A percentile compares a stretch with the other conserved stretches of the same genome.
These are phyloP conservation scores for Ogataea neopini DNA, from an alignment of 805 yeast species.

Conservation along the genomic window DNA sequence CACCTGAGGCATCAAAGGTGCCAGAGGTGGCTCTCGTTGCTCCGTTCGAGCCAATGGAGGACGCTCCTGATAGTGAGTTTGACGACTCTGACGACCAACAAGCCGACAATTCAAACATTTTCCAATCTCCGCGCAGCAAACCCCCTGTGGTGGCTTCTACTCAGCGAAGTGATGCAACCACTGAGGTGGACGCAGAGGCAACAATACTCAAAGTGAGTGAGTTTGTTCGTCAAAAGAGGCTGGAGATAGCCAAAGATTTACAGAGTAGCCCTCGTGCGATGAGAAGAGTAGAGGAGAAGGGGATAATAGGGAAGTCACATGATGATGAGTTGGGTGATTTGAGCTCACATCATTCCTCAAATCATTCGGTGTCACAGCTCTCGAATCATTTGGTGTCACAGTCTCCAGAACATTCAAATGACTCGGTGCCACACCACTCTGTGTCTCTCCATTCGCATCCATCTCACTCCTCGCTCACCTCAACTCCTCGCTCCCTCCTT, in stretches of 20 bases:
- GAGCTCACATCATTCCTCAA: no score
- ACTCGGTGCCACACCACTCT: no score
- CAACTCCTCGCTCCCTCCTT: conserved; percentile 1
- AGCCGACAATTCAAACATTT: conserved; percentile 9
- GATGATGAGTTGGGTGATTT: background rate
- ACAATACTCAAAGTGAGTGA: conserved; percentile 29
- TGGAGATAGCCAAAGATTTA: conserved; percentile 3
- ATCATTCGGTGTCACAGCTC: no score
- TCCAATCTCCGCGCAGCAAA: background rate
- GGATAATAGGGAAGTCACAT: background rate
- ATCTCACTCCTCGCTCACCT: background rate
- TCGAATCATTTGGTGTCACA: no score
- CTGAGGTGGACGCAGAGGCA: conserved; percentile 21
- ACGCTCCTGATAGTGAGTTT: conserved; percentile 21
- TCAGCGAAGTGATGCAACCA: conserved; percentile 4
- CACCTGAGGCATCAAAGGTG: no score
- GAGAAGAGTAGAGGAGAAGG: background rate
- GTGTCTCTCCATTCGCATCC: no score
- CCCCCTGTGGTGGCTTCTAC: background rate
- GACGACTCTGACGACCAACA: conserved; percentile 20
- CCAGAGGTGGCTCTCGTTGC: background rate
- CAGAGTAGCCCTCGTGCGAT: conserved; percentile 3
- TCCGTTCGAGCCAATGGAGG: background rate
- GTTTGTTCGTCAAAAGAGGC: conserved; percentile 24
- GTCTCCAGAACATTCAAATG: no score